phyloP scores from a whole-genome alignment of 495 filamentous ascomycete species.

The Extremus antarcticus region DNA sequence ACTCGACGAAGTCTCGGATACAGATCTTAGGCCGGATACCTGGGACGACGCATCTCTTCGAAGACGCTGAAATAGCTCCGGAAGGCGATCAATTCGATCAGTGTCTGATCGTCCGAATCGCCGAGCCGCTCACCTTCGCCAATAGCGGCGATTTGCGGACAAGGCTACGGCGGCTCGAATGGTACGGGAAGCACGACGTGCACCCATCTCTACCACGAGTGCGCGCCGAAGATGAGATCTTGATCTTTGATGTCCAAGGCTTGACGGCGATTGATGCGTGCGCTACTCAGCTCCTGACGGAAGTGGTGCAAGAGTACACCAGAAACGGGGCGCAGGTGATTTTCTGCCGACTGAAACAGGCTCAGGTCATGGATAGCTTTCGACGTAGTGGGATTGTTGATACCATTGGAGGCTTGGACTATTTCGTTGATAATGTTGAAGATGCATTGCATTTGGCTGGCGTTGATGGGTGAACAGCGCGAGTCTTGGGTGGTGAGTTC shows the following conservation, averaged over 20 bases:
- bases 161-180: neutral
- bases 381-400: neutral
- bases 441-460: neutral
- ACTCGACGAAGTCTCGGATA: constrained; percentile 2
- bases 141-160: neutral
- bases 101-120: neutral
- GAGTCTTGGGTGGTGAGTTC: no score
- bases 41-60: neutral
- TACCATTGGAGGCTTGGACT: neutral
- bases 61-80: neutral
- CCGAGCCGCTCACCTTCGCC: constrained; percentile 1
- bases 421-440: constrained; percentile 1
- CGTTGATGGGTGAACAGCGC: neutral
- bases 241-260: constrained; percentile 1
- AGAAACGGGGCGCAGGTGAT: neutral
- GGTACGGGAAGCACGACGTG: neutral
- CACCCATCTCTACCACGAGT: neutral
- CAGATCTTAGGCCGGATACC: constrained; percentile 1
- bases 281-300: neutral
- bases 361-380: constrained; percentile 1
- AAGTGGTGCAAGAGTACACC: constrained; percentile 1
- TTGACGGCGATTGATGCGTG: neutral
- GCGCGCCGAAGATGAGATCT: neutral
- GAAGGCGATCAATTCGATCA: constrained; percentile 2
- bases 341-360: neutral